Base-by-base conservation (phyloP, 352 stramenopile species). In the Phytophthora nicotianae region DNA sequence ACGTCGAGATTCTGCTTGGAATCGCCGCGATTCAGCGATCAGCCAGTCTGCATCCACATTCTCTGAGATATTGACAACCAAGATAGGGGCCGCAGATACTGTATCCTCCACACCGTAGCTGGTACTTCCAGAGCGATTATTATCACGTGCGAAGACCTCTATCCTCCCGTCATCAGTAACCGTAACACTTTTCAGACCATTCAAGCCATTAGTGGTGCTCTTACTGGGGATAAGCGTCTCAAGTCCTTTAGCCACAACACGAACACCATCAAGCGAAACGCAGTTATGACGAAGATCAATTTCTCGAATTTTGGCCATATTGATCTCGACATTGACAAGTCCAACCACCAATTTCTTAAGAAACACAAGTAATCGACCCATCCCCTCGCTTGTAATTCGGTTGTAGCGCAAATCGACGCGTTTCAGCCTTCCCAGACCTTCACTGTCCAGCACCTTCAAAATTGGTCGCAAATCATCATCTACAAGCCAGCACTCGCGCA, bases 231-330 rank as follows among this genome's bases (percentile, higher is more conserved):
- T 21, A n/a, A 88, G 46, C 11, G 41, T 54, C 51, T 91, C 78
- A 0, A 93, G 50, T 1, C 64, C 65, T 37, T 43, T 85, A 0
- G 82, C 85, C 7, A 93, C 62, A 3, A 53, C 47, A 14, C 85
- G 82, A 17, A 91, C 62, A 9, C 82, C 82, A 48, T 91, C 81
- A 2, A 89, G 67, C 14, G 81, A 86, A 48, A 93, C 71, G 56
- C 68, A 89, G 42, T 93, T 93, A n/a, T 78, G 66, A 19, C 83
- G 82, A 14, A 93, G 58, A 58, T 90, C 78, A 6, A 93, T 38
- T 50, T 91, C 74, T 21, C 62, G 53, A 9, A 89, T 51, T 6
- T 49, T 45, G 3, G 20, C 46, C 0, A 5, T 38, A 38, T 51
- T 45, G 5, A n/a, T 46, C 0, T 5, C 42, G 38, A 10, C 10